Evolutionary conservation across 164 flowering plant species (phyloP).

Genomic region (Kalanchoe fedtschenkoi): DNA sequence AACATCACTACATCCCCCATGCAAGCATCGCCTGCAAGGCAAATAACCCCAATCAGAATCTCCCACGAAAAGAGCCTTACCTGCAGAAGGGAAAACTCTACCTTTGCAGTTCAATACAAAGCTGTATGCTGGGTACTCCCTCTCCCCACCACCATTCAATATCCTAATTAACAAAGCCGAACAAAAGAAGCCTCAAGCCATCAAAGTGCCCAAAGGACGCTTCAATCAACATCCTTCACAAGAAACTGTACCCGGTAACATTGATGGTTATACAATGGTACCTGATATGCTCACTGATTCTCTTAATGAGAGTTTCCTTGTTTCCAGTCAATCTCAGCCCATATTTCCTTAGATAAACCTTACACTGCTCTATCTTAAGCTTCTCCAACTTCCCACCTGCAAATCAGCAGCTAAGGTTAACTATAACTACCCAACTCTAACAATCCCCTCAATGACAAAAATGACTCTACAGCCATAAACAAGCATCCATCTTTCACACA

Average conservation of each 20-base stretch:
- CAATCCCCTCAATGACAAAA: background rate
- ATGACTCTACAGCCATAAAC: background rate
- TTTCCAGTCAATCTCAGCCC: slow-evolving; percentile 64
- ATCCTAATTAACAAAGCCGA: slow-evolving; percentile 24
- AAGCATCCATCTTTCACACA: background rate
- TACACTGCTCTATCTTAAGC: slow-evolving; percentile 71
- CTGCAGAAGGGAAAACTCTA: slow-evolving; percentile 6
- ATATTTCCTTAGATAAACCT: slow-evolving; percentile 65
- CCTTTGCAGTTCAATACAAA: slow-evolving; percentile 85
- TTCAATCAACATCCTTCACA: too few relatives aligned
- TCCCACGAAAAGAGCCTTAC: background rate
- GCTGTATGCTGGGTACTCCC: slow-evolving; percentile 58
- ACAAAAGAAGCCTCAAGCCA: background rate
- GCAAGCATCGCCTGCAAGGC: slow-evolving; percentile 76
- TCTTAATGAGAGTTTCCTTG: slow-evolving; percentile 46
- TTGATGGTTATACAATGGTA: slow-evolving; percentile 15
- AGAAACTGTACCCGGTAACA: too few relatives aligned
- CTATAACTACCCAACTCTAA: background rate
- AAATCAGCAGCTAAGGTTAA: background rate
- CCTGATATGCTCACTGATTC: slow-evolving; percentile 68
- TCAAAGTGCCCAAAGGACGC: background rate
- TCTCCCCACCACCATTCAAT: slow-evolving; percentile 60
- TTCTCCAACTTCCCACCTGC: slow-evolving; percentile 59
- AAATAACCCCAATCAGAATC: background rate
- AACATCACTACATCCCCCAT: slow-evolving; percentile 79